Conservation (phyloP, 345 rosid genomes). For the Adansonia digitata region DNA sequence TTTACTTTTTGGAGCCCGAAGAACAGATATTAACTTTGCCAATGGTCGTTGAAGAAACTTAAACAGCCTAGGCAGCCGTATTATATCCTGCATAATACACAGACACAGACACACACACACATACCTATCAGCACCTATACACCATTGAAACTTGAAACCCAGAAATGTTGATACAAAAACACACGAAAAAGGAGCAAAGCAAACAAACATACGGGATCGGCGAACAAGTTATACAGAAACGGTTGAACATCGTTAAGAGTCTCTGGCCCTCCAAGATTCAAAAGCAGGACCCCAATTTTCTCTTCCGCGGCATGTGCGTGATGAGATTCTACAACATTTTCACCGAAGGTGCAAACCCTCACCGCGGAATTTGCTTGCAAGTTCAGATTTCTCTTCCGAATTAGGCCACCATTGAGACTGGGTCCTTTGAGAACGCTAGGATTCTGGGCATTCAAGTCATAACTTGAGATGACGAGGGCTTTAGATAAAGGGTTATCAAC, state of each 20-base stretch:
- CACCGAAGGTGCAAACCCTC: conserved; percentile 2
- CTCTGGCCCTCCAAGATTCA: conserved; percentile 88
- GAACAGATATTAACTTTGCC: conserved; percentile 72
- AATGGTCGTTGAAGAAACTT: conserved; percentile 75
- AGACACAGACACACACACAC: no score
- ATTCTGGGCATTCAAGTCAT: not conserved
- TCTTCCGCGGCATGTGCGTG: conserved; percentile 3
- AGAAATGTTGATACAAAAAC: not conserved
- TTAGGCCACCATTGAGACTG: not conserved
- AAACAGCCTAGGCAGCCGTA: conserved; percentile 80
- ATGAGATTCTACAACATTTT: not conserved
- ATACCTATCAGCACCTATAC: not conserved
- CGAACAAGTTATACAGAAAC: conserved; percentile 60
- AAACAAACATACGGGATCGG: conserved; percentile 67
- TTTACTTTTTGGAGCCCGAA: conserved; percentile 84
- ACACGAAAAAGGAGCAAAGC: not conserved
- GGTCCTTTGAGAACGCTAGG: not conserved
- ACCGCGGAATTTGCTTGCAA: not conserved
- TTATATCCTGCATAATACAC: conserved; percentile 78
- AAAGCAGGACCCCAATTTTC: conserved; percentile 57
- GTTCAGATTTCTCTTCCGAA: not conserved
- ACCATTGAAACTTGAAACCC: conserved; percentile 3
- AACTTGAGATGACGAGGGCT: conserved; percentile 2
- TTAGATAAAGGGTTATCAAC: not conserved
- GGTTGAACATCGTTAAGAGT: conserved; percentile 69